Percentiles rank a stretch among this genome's conserved stretches.
Conservation (phyloP, 257 asterid genomes). For the Linderniella brevidens region DNA sequence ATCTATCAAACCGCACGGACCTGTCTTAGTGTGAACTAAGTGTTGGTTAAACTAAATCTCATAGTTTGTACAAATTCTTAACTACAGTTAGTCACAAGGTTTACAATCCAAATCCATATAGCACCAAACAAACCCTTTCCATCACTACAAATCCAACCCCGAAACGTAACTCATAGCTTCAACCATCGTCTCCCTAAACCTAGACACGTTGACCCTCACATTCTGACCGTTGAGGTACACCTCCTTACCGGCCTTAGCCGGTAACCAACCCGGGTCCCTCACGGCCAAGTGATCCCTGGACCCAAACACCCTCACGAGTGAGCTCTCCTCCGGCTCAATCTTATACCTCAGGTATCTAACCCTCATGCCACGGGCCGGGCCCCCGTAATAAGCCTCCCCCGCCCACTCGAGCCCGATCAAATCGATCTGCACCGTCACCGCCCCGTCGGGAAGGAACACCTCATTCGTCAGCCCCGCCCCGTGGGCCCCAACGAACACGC, state of each 20-base stretch:
- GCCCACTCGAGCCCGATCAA: constrained; percentile 87
- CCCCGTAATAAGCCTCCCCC: constrained; percentile 47
- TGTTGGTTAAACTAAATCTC: no score
- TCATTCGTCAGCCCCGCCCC: constrained; percentile 94
- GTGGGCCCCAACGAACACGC: constrained; percentile 69
- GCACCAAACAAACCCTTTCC: background rate
- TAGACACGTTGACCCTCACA: constrained; percentile 19
- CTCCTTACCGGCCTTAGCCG: constrained; percentile 32
- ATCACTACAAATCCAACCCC: constrained; percentile 2
- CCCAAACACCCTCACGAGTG: constrained; percentile 34
- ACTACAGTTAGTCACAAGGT: no score
- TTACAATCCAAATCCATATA: background rate
- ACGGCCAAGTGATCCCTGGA: constrained; percentile 32
- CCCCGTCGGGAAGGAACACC: constrained; percentile 53
- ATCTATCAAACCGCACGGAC: no score
- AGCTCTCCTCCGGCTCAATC: constrained; percentile 63
- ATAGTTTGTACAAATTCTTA: no score
- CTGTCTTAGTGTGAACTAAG: no score
- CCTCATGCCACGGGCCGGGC: constrained; percentile 44
- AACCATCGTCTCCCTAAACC: constrained; percentile 40
- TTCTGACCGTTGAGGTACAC: constrained; percentile 51
- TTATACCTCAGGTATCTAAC: constrained; percentile 52
- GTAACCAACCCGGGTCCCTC: constrained; percentile 22
- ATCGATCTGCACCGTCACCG: constrained; percentile 58
- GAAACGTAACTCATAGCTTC: constrained; percentile 30